These are phyloP conservation scores for Pezicula radicicola DNA, from an alignment of 2,329 filamentous ascomycete species.

Conservation along the genomic window DNA sequence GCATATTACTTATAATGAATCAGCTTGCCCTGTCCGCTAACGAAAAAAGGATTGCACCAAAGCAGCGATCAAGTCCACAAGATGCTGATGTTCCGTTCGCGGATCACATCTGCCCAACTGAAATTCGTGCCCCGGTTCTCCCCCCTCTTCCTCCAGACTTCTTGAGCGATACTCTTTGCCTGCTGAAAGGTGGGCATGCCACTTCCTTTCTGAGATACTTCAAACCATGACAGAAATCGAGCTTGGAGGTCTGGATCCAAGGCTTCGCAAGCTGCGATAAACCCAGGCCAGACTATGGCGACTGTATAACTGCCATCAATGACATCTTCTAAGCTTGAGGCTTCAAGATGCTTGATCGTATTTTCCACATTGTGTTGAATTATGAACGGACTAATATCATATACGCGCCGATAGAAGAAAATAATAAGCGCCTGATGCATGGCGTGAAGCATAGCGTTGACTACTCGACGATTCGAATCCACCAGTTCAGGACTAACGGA, in stretches of 20 bases:
- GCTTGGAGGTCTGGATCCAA: neutral
- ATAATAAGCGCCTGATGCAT: neutral
- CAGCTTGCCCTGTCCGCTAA: neutral
- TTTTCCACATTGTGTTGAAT: neutral
- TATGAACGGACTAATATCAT: neutral
- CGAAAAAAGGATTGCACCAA: neutral
- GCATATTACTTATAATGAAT: no score
- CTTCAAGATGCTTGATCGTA: neutral
- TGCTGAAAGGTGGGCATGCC: neutral
- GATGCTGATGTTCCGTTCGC: neutral
- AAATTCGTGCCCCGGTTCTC: neutral
- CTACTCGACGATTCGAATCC: neutral
- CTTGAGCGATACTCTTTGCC: neutral
- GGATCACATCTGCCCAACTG: neutral
- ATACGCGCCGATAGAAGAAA: neutral
- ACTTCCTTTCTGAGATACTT: neutral
- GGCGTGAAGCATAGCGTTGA: neutral
- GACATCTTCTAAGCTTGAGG: neutral
- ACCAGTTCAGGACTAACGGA: neutral
- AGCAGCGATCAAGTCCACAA: neutral
- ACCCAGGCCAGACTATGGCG: neutral
- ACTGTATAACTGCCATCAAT: neutral
- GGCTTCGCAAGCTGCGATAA: conserved; percentile 1
- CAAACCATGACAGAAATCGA: neutral
- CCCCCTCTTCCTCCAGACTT: neutral